A percentile compares a stretch with the other conserved stretches of the same genome.
Evolutionary conservation across 1,139 yeast genomes (phyloP).

Genomic region (Yamadazyma atlantica): DNA sequence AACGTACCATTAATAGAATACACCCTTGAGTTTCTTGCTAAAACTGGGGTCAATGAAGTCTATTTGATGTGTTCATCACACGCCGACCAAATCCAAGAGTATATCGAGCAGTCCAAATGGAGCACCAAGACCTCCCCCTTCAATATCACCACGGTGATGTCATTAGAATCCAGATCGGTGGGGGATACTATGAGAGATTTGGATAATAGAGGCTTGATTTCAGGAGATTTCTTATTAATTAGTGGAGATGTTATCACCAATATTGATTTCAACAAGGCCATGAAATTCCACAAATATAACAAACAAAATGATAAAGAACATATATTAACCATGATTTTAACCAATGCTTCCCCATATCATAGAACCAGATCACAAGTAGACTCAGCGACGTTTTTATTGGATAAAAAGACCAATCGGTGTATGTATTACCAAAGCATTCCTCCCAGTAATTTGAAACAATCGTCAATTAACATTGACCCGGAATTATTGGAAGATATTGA

Average conservation of each 20-base stretch:
- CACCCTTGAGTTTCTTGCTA: conserved; percentile 90
- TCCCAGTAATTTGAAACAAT: conserved; percentile 53
- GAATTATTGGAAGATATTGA: conserved; percentile 73
- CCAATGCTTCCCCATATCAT: conserved; percentile 84
- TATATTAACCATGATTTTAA: conserved; percentile 88
- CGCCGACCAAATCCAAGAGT: conserved; percentile 82
- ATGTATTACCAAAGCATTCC: conserved; percentile 79
- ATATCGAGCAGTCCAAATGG: conserved; percentile 87
- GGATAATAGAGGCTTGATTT: conserved; percentile 84
- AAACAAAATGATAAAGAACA: conserved; percentile 80
- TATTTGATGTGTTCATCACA: conserved; percentile 87
- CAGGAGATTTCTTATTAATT: conserved; percentile 84
- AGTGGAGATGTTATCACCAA: conserved; percentile 95
- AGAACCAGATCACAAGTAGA: conserved; percentile 76
- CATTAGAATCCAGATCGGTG: conserved; percentile 87
- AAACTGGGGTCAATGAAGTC: conserved; percentile 87
- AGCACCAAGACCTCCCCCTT: conserved; percentile 69
- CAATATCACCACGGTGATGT: conserved; percentile 69
- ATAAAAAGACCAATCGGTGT: conserved; percentile 71
- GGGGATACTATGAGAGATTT: conserved; percentile 98
- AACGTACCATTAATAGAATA: conserved; percentile 93
- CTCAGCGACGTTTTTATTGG: conserved; percentile 83
- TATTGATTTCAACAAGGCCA: conserved; percentile 71
- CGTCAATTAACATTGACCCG: conserved; percentile 73
- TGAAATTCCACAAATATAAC: conserved; percentile 71